Base-by-base conservation (phyloP, 768 basidiomycete genomes). In the Mrakia frigida region DNA sequence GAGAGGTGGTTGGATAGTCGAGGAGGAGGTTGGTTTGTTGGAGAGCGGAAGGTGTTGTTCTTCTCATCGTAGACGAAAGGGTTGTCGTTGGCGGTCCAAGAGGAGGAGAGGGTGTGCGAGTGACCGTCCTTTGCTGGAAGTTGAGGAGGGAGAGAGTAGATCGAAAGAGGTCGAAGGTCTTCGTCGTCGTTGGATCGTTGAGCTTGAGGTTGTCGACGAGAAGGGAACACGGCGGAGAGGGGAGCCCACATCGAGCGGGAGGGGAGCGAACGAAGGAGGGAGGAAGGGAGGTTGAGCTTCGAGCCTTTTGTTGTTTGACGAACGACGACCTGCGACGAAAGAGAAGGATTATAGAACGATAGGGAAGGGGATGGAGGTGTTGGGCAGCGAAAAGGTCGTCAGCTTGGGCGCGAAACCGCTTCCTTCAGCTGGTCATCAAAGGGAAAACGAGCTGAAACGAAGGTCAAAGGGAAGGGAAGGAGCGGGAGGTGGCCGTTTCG, bases 1-100 rank as follows among this genome's bases (percentile, higher is more conserved):
- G 89, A 87, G 69, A 98, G 90, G 83, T 95, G 95, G 11, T 94
- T 92, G 77, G 87, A 89, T 75, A 94, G 89, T 25, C 85, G 72
- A 39, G 37, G 21, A 18, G 65, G 37, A 4, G 65, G 65, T 37
- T 50, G 46, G 46, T 16, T 50, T 14, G 65, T 6, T 23, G 61
- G 10, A 18, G 61, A 25, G 61, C 2, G 18, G 35, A 39, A 68
- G 37, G 37, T 25, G 25, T 21, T 7, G 65, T 41, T 41, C 65
- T 37, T 37, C 21, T 68, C 33, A 25, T 35, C 35, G 37, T 39
- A 39, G 65, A 21, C 39, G 63, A 21, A 33, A 60, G n/a, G 59
- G n/a, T 39, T 9, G 63, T 65, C 63, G 63, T 37, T 35, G 28
- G 31, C 21, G 14, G 65, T 68, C 1, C 39, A 68, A 18, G 39